phyloP scores from a whole-genome alignment of 2,329 filamentous ascomycete genomes.

The Aspergillus thermomutatus region DNA sequence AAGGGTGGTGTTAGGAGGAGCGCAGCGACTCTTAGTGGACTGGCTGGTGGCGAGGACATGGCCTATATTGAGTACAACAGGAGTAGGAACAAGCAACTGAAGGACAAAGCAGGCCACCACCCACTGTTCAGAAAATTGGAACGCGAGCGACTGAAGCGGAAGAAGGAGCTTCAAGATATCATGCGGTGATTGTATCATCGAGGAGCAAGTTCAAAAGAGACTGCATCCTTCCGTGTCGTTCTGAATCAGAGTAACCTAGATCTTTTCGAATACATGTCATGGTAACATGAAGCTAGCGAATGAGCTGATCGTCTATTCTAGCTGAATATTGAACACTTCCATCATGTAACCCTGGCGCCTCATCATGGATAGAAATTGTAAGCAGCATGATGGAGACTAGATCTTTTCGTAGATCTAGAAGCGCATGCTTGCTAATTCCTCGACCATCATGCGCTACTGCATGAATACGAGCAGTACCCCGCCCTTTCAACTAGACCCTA shows the following conservation, averaged over 20 bases:
- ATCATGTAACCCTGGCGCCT: background rate
- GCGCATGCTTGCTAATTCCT: background rate
- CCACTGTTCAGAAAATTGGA: conserved; percentile 65
- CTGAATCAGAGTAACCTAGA: background rate
- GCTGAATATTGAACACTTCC: background rate
- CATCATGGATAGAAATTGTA: background rate
- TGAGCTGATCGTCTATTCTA: background rate
- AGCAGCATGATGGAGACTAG: background rate
- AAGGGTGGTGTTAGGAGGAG: conserved; percentile 69
- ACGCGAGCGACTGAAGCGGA: conserved; percentile 58
- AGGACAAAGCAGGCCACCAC: conserved; percentile 58
- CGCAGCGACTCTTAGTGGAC: conserved; percentile 78
- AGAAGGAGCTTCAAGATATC: conserved; percentile 43
- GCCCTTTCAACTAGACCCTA: background rate
- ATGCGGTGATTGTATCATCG: conserved; percentile 10
- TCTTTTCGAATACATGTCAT: background rate
- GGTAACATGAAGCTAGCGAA: background rate
- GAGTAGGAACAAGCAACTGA: conserved; percentile 64
- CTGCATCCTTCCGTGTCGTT: background rate
- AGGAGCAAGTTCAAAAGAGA: no score
- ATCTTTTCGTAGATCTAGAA: background rate
- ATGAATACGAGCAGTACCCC: background rate
- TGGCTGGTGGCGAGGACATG: conserved; percentile 94
- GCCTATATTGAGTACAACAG: conserved; percentile 87
- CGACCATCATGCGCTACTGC: background rate